These are phyloP conservation scores for Circinella minor DNA, from an alignment of 371 early-diverging fungal species.

Conservation along the genomic window DNA sequence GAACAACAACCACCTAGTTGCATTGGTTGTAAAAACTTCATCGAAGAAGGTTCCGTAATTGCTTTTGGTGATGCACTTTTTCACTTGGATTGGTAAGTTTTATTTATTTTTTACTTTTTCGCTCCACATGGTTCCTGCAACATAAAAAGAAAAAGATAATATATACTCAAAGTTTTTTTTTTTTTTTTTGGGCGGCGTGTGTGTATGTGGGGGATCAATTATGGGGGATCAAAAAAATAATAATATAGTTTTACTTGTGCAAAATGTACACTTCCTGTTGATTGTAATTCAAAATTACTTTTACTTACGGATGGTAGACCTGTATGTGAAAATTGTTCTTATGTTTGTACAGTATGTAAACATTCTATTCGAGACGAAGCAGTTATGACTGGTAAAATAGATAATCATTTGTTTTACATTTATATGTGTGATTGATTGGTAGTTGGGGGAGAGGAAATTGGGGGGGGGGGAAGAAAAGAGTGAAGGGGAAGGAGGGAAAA, in stretches of 20 bases:
- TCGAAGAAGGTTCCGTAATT: constrained; percentile 81
- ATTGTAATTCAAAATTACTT: constrained; percentile 77
- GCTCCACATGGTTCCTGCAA: neutral
- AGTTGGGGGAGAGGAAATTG: no score
- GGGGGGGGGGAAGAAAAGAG: neutral
- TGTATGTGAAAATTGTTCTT: constrained; percentile 86
- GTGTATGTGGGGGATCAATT: neutral
- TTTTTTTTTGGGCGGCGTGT: neutral
- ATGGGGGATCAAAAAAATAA: neutral
- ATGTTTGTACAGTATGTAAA: constrained; percentile 79
- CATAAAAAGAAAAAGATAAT: no score
- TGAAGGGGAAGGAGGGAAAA: neutral
- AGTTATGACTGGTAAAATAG: constrained; percentile 74
- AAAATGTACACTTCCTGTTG: constrained; percentile 72
- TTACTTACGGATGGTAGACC: constrained; percentile 81
- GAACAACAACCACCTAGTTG: constrained; percentile 47
- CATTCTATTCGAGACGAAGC: constrained; percentile 86
- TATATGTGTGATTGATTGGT: no score
- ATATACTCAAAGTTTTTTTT: neutral
- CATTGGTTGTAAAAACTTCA: constrained; percentile 70
- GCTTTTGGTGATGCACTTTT: constrained; percentile 83
- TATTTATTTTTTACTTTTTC: neutral
- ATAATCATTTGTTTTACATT: neutral
- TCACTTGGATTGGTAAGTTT: constrained; percentile 76
- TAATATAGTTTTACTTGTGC: constrained; percentile 72